These are phyloP conservation scores for Xylaria multiplex DNA, from an alignment of 2,329 filamentous ascomycete species.

Conservation along the genomic window DNA sequence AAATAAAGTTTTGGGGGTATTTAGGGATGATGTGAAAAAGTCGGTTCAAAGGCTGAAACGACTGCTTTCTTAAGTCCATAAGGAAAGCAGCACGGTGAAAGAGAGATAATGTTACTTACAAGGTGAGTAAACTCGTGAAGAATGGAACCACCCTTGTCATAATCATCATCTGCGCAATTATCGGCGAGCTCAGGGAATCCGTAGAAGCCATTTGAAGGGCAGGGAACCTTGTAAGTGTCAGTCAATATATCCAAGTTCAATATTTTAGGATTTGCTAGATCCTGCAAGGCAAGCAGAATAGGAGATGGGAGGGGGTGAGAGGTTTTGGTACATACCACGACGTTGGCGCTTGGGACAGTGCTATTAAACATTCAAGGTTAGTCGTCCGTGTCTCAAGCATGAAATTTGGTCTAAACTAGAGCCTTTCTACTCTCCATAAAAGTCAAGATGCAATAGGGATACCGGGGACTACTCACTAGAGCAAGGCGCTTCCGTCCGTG, in stretches of 20 bases:
- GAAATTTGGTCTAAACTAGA: neutral
- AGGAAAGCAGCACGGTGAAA: neutral
- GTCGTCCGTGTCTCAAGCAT: neutral
- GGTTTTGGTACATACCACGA: constrained; percentile 17
- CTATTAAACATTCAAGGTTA: constrained; percentile 19
- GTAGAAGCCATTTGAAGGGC: constrained; percentile 35
- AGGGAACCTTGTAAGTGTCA: constrained; percentile 3
- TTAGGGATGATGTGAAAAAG: neutral
- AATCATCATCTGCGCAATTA: constrained; percentile 36
- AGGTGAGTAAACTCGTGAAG: constrained; percentile 39
- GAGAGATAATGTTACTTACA: constrained; percentile 15
- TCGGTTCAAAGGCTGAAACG: neutral
- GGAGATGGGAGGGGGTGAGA: too few species aligned
- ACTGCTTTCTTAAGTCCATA: neutral
- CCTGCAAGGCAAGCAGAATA: too few species aligned
- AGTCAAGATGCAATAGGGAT: neutral
- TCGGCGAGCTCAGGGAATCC: constrained; percentile 31
- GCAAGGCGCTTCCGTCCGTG: constrained; percentile 30
- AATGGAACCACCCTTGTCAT: constrained; percentile 38
- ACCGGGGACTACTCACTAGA: constrained; percentile 32
- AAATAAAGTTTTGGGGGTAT: neutral
- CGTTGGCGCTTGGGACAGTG: constrained; percentile 35
- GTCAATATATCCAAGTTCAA: too few species aligned
- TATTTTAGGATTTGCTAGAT: too few species aligned
- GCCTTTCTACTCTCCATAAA: neutral